A percentile compares a stretch with the other conserved stretches of the same genome.
These are phyloP conservation scores for Floccularia luteovirens DNA, from an alignment of 768 basidiomycete species.

Conservation along the genomic window DNA sequence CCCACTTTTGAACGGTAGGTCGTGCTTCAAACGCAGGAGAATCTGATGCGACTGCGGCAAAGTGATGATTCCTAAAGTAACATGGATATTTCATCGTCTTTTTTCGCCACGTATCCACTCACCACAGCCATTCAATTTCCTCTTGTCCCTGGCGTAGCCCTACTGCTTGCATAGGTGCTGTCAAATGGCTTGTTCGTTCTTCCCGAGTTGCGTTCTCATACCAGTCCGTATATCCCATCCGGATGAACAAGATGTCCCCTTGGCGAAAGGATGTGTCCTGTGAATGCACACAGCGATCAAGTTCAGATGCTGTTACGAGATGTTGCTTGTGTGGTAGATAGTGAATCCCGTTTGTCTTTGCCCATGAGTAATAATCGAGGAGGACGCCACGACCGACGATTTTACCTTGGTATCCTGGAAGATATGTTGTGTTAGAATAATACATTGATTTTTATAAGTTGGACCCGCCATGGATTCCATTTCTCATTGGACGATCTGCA, in stretches of 20 bases:
- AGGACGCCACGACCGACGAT: slow-evolving; percentile 17
- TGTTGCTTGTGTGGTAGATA: slow-evolving; percentile 10
- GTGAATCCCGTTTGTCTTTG: slow-evolving; percentile 8
- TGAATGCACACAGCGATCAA: slow-evolving; percentile 13
- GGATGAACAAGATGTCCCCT: slow-evolving; percentile 16
- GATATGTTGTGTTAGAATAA: neutral
- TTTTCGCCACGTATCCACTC: neutral
- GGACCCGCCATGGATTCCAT: slow-evolving; percentile 15
- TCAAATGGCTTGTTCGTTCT: slow-evolving; percentile 5
- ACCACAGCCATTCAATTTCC: slow-evolving; percentile 18
- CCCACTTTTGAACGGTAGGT: slow-evolving; percentile 12
- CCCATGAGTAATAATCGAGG: slow-evolving; percentile 14
- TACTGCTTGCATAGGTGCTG: slow-evolving; percentile 4
- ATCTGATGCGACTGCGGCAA: slow-evolving; percentile 16
- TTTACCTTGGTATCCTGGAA: slow-evolving; percentile 14
- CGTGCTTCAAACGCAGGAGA: slow-evolving; percentile 15
- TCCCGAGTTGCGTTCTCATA: slow-evolving; percentile 14
- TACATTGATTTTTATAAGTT: neutral
- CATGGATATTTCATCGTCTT: no score
- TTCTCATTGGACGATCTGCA: slow-evolving; percentile 11
- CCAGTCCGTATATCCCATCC: slow-evolving; percentile 15
- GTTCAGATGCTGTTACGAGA: slow-evolving; percentile 10
- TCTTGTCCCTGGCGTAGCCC: slow-evolving; percentile 12
- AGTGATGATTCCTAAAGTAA: slow-evolving; percentile 13
- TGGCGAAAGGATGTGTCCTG: slow-evolving; percentile 12